Conservation (phyloP, 1,139 yeast species). For the Lodderomyces metapsilosis region DNA sequence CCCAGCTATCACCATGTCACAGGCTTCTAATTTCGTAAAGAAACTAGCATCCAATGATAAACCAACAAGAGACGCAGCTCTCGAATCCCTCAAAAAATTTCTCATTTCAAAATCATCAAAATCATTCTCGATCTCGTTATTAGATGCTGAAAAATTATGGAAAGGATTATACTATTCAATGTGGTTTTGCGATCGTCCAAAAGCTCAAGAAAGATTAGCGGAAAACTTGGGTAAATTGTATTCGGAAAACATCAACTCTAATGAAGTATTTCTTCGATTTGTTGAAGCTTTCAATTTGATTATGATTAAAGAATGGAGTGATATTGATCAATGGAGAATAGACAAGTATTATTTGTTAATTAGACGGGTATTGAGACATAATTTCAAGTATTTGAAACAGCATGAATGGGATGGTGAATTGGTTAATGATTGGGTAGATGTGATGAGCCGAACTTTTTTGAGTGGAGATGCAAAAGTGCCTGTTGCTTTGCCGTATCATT, state of each 20-base stretch:
- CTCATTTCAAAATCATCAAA: slow-evolving; percentile 40
- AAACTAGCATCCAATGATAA: slow-evolving; percentile 83
- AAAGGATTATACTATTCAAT: slow-evolving; percentile 87
- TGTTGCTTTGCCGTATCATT: slow-evolving; percentile 78
- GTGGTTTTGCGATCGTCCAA: slow-evolving; percentile 96
- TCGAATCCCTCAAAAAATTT: slow-evolving; percentile 63
- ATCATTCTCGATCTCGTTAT: slow-evolving; percentile 19
- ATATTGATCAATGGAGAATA: slow-evolving; percentile 79
- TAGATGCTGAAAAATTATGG: slow-evolving; percentile 84
- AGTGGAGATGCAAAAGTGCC: slow-evolving; percentile 63
- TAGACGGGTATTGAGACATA: slow-evolving; percentile 71
- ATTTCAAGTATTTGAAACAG: slow-evolving; percentile 52
- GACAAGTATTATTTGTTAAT: slow-evolving; percentile 83
- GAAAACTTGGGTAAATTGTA: slow-evolving; percentile 65
- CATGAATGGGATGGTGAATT: slow-evolving; percentile 57
- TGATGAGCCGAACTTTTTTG: slow-evolving; percentile 45
- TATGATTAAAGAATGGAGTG: slow-evolving; percentile 79
- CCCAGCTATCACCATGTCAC: slow-evolving; percentile 20
- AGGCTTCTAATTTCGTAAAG: slow-evolving; percentile 57
- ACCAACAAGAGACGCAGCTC: slow-evolving; percentile 71
- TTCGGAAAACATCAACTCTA: slow-evolving; percentile 40
- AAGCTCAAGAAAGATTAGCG: slow-evolving; percentile 86
- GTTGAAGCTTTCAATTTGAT: slow-evolving; percentile 80
- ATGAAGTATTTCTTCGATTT: slow-evolving; percentile 35
- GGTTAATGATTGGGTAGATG: slow-evolving; percentile 46